phyloP scores from a whole-genome alignment of 2,329 filamentous ascomycete genomes.

The Epichloe amarillans region DNA sequence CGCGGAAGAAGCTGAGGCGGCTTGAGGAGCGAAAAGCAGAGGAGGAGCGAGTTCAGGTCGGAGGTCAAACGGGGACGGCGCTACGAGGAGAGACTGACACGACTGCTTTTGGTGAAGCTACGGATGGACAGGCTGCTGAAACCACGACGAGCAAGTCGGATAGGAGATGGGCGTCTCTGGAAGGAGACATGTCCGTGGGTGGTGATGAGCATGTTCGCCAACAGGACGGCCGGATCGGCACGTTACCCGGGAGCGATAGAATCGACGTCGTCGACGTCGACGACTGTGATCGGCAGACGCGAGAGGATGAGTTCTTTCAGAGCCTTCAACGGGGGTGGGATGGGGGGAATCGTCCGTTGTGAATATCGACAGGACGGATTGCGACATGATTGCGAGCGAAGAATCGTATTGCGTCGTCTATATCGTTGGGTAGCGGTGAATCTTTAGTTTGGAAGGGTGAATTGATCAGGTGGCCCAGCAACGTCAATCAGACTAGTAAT shows the following conservation, averaged over 20 bases:
- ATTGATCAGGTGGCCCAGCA: too few relatives aligned
- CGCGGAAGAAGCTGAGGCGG: conserved; percentile 1
- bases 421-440: too few relatives aligned
- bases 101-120: background rate
- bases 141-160: background rate
- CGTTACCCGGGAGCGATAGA: too few relatives aligned
- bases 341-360: background rate
- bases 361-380: background rate
- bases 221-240: too few relatives aligned
- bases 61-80: background rate
- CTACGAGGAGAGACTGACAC: too few relatives aligned
- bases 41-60: background rate
- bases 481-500: too few relatives aligned
- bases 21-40: background rate
- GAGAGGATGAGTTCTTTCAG: background rate
- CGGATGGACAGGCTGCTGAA: background rate
- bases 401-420: too few relatives aligned
- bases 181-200: too few relatives aligned
- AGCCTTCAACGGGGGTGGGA: background rate
- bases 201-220: too few relatives aligned
- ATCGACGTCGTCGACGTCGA: background rate
- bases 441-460: too few relatives aligned
- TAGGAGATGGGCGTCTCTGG: too few relatives aligned
- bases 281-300: background rate
- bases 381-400: background rate